These are phyloP conservation scores for Boletus huronensis DNA, from an alignment of 768 basidiomycete species.

Conservation along the genomic window DNA sequence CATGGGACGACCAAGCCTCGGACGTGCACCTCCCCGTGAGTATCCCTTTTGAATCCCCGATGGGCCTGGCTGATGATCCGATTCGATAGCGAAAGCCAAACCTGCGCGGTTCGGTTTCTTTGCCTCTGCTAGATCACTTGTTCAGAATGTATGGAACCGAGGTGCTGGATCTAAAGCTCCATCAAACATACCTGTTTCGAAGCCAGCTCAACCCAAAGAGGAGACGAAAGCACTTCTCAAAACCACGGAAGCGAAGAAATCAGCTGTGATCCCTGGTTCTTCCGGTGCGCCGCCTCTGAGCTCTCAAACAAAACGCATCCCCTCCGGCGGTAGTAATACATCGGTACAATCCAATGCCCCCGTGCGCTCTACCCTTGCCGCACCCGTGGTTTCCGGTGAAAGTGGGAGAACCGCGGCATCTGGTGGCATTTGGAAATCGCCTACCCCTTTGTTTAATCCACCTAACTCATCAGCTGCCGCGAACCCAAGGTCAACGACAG, in stretches of 20 bases:
- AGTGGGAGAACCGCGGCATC: constrained; percentile 6
- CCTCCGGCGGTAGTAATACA: constrained; percentile 15
- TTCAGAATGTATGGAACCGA: constrained; percentile 71
- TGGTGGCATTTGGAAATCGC: constrained; percentile 19
- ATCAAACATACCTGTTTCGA: constrained; percentile 29
- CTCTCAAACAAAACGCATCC: constrained; percentile 16
- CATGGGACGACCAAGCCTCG: constrained; percentile 44
- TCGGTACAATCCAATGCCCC: constrained; percentile 2
- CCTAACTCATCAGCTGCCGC: constrained; percentile 12
- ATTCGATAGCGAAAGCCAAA: constrained; percentile 36
- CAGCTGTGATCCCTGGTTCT: constrained; percentile 15
- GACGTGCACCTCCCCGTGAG: constrained; percentile 42
- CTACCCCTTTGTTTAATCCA: constrained; percentile 16
- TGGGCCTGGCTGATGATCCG: constrained; percentile 7
- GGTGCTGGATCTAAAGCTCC: constrained; percentile 34
- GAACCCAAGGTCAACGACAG: constrained; percentile 12
- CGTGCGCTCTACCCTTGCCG: constrained; percentile 14
- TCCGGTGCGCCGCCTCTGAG: constrained; percentile 19
- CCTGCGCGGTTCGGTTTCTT: constrained; percentile 67
- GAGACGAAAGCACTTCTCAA: constrained; percentile 13
- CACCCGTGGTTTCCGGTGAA: constrained; percentile 7
- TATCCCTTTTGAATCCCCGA: constrained; percentile 3
- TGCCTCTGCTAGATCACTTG: constrained; percentile 63
- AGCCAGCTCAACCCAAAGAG: constrained; percentile 16
- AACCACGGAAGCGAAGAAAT: constrained; percentile 20